Conservation (phyloP, 768 basidiomycete genomes). For the Trametes villosa region DNA sequence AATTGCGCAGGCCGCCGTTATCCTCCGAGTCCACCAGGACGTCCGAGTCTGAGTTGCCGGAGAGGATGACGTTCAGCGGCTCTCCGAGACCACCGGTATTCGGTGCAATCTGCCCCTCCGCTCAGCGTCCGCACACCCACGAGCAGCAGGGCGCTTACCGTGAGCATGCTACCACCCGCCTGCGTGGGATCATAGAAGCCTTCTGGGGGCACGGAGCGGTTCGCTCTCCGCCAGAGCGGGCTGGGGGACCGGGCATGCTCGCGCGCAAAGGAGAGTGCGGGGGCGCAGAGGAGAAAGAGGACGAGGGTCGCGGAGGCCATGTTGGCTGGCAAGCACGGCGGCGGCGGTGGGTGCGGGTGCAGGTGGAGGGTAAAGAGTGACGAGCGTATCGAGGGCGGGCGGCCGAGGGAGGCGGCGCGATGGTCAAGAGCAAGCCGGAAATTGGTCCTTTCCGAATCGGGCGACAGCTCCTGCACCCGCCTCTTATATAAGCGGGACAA, state of each 20-base stretch:
- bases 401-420: neutral
- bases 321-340: constrained; percentile 28
- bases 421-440: constrained; percentile 23
- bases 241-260: constrained; percentile 22
- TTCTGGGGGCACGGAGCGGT: constrained; percentile 43
- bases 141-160: constrained; percentile 50
- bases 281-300: constrained; percentile 39
- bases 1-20: constrained; percentile 81
- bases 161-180: constrained; percentile 70
- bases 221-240: constrained; percentile 30
- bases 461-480: neutral
- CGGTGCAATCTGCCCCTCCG: constrained; percentile 47
- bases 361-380: constrained; percentile 1
- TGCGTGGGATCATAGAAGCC: constrained; percentile 65
- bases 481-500: constrained; percentile 11
- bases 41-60: constrained; percentile 69
- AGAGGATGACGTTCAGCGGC: constrained; percentile 83
- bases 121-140: neutral
- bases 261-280: constrained; percentile 25
- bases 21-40: constrained; percentile 64
- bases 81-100: constrained; percentile 79
- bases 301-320: constrained; percentile 35
- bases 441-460: constrained; percentile 7
- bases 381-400: constrained; percentile 18
- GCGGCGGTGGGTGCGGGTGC: too few relatives aligned